Evolutionary conservation across 1,139 yeast species (phyloP).

Genomic region (Pichia sp.): DNA sequence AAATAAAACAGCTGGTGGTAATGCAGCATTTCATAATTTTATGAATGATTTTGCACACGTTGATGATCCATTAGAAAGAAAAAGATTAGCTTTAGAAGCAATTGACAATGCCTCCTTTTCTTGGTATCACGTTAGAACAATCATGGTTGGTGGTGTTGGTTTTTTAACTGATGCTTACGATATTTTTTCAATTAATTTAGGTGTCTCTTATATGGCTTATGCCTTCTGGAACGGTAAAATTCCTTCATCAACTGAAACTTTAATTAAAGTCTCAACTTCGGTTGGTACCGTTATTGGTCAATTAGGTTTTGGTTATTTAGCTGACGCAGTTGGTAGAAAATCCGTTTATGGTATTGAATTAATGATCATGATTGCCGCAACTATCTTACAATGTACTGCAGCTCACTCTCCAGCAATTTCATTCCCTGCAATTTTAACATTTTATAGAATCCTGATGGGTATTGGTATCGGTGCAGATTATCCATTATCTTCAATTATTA

Average conservation of each 20-base stretch:
- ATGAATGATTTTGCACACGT: constrained; percentile 77
- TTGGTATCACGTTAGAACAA: constrained; percentile 84
- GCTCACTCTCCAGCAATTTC: constrained; percentile 66
- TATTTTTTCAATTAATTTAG: constrained; percentile 82
- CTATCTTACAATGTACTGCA: constrained; percentile 65
- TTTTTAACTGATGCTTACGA: constrained; percentile 90
- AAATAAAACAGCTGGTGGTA: constrained; percentile 61
- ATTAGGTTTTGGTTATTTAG: constrained; percentile 75
- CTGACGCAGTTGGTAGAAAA: constrained; percentile 85
- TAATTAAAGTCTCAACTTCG: constrained; percentile 81
- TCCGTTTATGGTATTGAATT: constrained; percentile 82
- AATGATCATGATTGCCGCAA: constrained; percentile 75
- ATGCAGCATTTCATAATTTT: constrained; percentile 85
- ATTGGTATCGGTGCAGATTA: constrained; percentile 99
- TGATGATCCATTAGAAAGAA: constrained; percentile 82
- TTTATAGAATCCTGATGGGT: constrained; percentile 80
- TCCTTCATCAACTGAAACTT: constrained; percentile 65
- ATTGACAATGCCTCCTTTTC: constrained; percentile 81
- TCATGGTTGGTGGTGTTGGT: constrained; percentile 89
- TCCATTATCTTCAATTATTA: constrained; percentile 89
- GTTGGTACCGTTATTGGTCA: constrained; percentile 95
- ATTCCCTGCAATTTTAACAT: constrained; percentile 66
- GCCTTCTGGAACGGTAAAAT: constrained; percentile 68
- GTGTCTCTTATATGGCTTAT: constrained; percentile 64
- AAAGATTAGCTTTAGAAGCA: constrained; percentile 82